Evolutionary conservation across 1,284 basidiomycete genomes (phyloP).

Genomic region (Amylostereum areolatum): DNA sequence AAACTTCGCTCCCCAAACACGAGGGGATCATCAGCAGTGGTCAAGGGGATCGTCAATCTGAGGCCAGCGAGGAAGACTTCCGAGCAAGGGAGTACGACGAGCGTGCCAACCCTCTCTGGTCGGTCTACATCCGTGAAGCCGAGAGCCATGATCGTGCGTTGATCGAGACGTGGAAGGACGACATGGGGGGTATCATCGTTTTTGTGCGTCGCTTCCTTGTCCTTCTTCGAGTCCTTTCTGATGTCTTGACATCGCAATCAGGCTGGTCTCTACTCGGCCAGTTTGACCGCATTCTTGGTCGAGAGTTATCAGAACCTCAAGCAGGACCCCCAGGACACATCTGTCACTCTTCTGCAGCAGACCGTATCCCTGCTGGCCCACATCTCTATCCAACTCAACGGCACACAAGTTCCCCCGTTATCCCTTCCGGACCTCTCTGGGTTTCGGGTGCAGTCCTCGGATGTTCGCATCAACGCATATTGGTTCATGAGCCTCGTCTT

Average conservation of each 20-base stretch:
- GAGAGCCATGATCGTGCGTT: too few relatives aligned
- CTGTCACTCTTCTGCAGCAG: neutral
- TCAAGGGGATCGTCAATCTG: neutral
- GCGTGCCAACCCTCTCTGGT: neutral
- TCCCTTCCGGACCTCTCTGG: too few relatives aligned
- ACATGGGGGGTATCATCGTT: slow-evolving; percentile 7
- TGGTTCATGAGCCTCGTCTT: slow-evolving; percentile 12
- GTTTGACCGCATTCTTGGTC: neutral
- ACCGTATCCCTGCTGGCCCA: neutral
- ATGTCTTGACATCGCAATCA: too few relatives aligned
- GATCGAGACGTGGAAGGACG: too few relatives aligned
- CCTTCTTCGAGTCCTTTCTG: too few relatives aligned
- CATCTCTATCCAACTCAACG: neutral
- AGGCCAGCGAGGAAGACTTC: too few relatives aligned
- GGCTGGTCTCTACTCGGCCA: neutral
- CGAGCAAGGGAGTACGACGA: neutral
- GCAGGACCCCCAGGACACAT: neutral
- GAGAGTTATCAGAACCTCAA: neutral
- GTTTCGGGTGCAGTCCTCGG: neutral
- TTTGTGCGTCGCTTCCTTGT: slow-evolving; percentile 4
- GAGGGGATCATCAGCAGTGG: too few relatives aligned
- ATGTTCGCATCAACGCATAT: slow-evolving; percentile 9
- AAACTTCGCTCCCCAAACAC: too few relatives aligned
- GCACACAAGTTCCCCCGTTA: too few relatives aligned
- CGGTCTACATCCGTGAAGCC: neutral